A percentile compares a stretch with the other conserved stretches of the same genome.
phyloP scores from a whole-genome alignment of 768 basidiomycete genomes.

The Boletales sp. region DNA sequence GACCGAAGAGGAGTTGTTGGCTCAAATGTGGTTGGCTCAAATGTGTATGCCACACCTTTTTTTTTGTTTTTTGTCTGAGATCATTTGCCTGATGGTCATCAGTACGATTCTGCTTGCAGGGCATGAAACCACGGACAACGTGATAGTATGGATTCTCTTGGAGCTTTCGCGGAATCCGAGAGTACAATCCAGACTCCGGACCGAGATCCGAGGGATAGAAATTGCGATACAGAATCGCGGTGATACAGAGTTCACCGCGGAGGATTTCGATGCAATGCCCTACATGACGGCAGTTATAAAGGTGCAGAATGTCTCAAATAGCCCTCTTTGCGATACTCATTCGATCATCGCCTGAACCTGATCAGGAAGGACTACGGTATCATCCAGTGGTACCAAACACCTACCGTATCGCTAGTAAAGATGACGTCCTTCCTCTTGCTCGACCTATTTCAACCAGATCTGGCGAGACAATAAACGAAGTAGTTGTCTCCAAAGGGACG shows the following conservation, averaged over 20 bases:
- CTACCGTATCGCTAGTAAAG: constrained; percentile 45
- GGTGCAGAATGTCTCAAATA: not conserved
- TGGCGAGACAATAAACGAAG: constrained; percentile 40
- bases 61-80: not conserved
- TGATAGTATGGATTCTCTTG: constrained; percentile 32
- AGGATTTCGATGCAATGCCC: constrained; percentile 52
- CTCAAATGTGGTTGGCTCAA: constrained; percentile 16
- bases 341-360: constrained; percentile 14
- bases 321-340: constrained; percentile 6
- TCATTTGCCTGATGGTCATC: not conserved
- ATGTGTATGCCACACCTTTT: constrained; percentile 3
- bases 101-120: constrained; percentile 47
- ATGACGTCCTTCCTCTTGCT: constrained; percentile 57
- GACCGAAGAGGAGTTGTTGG: constrained; percentile 3
- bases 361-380: constrained; percentile 38
- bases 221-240: not conserved
- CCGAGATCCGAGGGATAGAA: constrained; percentile 6
- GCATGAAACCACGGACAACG: constrained; percentile 51
- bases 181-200: constrained; percentile 61
- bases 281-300: constrained; percentile 22
- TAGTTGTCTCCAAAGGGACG: constrained; percentile 49
- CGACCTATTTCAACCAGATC: constrained; percentile 45
- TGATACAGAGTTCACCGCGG: not conserved
- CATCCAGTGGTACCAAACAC: constrained; percentile 50
- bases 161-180: constrained; percentile 57